These are phyloP conservation scores for Candida sphagnicola DNA, from an alignment of 805 yeast genomes.

Conservation along the genomic window DNA sequence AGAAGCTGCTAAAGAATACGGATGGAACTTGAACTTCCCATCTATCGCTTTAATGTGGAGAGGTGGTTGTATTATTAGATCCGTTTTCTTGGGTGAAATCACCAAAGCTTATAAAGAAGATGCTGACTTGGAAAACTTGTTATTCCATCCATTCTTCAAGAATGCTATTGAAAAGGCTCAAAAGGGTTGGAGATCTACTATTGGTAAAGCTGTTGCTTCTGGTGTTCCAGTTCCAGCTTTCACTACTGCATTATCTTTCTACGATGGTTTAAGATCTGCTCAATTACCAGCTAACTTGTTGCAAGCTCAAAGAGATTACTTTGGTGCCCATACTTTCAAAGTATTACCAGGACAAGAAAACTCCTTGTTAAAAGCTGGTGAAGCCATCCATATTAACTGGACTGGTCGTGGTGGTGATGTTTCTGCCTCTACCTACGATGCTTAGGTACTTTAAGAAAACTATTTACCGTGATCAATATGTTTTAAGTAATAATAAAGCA, in stretches of 20 bases:
- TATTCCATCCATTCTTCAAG: constrained; percentile 93
- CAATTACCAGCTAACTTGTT: constrained; percentile 94
- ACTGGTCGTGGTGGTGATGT: constrained; percentile 98
- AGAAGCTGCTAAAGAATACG: constrained; percentile 96
- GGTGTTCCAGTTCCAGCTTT: constrained; percentile 99
- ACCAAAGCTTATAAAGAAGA: constrained; percentile 92
- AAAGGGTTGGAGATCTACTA: constrained; percentile 89
- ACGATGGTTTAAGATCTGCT: constrained; percentile 97
- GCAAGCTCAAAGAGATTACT: constrained; percentile 99
- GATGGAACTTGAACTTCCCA: constrained; percentile 97
- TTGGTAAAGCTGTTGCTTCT: constrained; percentile 69
- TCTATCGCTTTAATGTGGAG: constrained; percentile 99
- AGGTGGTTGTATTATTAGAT: constrained; percentile 99
- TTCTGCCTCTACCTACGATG: constrained; percentile 91
- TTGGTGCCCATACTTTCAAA: constrained; percentile 98
- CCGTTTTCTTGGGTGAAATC: constrained; percentile 96
- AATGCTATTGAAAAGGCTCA: constrained; percentile 92
- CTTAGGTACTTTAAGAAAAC: too few relatives aligned
- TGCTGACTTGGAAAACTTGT: constrained; percentile 91
- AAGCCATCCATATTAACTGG: constrained; percentile 96
- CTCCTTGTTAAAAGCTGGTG: constrained; percentile 70
- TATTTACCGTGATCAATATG: too few relatives aligned
- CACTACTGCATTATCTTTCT: constrained; percentile 94
- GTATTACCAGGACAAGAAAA: constrained; percentile 84
- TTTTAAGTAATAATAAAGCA: too few relatives aligned